A percentile compares a stretch with the other conserved stretches of the same genome.
phyloP scores from a whole-genome alignment of 106 monocot genomes.

The Dendrobium nobile region DNA sequence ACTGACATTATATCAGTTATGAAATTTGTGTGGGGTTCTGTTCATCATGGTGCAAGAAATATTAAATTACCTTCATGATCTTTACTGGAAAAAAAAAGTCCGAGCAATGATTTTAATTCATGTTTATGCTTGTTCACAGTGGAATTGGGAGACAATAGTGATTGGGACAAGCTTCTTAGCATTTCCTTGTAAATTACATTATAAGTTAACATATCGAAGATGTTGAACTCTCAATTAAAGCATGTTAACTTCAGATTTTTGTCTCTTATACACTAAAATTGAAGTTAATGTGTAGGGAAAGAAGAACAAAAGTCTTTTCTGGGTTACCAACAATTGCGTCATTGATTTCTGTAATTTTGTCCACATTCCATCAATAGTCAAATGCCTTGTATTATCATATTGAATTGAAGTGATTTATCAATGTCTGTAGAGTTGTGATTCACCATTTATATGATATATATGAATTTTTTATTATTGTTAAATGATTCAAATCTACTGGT shows the following conservation, averaged over 20 bases:
- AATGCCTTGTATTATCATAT: no score
- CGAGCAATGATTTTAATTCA: no score
- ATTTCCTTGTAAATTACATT: conserved; percentile 52
- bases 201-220: conserved; percentile 22
- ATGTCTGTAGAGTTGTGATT: no score
- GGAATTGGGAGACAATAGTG: conserved; percentile 75
- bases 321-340: conserved; percentile 76
- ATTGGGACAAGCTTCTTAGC: conserved; percentile 44
- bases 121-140: conserved; percentile 20
- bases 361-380: conserved; percentile 24
- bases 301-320: conserved; percentile 60
- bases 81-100: no score
- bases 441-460: no score
- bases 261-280: background rate
- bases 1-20: conserved; percentile 58
- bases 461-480: no score
- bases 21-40: conserved; percentile 45
- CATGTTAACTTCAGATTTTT: background rate
- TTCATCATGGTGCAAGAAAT: conserved; percentile 40
- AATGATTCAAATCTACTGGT: no score
- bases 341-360: conserved; percentile 49
- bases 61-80: background rate
- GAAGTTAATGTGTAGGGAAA: conserved; percentile 38
- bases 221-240: background rate
- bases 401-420: no score